Conservation (phyloP, 768 basidiomycete genomes). For the Fistulinella prunicolor region DNA sequence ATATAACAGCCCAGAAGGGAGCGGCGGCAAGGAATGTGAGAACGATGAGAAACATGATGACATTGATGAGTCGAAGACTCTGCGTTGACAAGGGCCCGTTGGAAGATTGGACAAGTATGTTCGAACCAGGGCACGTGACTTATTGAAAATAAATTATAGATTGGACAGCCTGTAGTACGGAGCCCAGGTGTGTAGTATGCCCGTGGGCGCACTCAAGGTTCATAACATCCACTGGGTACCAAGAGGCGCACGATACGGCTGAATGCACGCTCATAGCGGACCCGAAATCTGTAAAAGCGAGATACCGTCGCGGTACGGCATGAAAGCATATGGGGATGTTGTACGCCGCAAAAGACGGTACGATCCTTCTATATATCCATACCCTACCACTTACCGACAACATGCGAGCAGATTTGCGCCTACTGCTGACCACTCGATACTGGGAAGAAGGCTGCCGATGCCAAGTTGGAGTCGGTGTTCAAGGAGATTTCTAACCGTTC, state of each 20-base stretch:
- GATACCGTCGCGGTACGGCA: constrained; percentile 34
- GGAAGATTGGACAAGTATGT: no score
- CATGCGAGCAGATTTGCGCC: constrained; percentile 22
- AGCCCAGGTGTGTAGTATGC: no score
- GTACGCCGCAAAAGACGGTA: constrained; percentile 18
- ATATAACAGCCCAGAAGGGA: no score
- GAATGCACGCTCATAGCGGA: constrained; percentile 24
- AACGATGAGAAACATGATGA: no score
- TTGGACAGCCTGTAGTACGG: no score
- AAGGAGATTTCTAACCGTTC: not conserved
- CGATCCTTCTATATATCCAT: not conserved
- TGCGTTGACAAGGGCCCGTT: no score
- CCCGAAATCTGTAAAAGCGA: constrained; percentile 31
- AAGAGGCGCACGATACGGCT: constrained; percentile 28
- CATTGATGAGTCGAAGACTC: no score
- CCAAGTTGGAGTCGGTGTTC: not conserved
- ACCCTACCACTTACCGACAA: not conserved
- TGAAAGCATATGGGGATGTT: constrained; percentile 21
- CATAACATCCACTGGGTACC: no score
- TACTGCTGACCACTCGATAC: constrained; percentile 27
- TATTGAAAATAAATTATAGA: no score
- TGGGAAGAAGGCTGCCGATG: constrained; percentile 3
- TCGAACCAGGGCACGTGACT: no score
- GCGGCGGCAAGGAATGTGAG: no score
- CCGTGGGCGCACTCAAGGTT: no score